Percentiles rank a stretch among this genome's conserved stretches.
Conservation (phyloP, 306 rosid genomes). For the Prunus armeniaca region DNA sequence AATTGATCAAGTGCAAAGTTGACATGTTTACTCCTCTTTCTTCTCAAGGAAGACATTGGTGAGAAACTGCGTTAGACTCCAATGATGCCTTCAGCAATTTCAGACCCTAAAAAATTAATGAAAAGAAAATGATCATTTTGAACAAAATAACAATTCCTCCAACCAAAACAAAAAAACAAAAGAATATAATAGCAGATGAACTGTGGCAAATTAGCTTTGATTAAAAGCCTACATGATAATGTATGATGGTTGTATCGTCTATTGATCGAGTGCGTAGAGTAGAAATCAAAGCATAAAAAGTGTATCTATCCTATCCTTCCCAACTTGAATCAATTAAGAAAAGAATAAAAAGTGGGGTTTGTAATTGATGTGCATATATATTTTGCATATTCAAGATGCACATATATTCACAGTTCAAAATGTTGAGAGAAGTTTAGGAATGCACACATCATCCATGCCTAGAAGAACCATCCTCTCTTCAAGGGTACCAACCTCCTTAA, state of each 20-base stretch:
- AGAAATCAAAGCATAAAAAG: not conserved
- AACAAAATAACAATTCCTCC: not conserved
- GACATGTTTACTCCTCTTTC: not conserved
- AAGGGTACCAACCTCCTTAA: slow-evolving; percentile 19
- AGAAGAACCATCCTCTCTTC: slow-evolving; percentile 26
- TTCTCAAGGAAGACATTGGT: slow-evolving; percentile 21
- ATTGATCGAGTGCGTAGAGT: not conserved
- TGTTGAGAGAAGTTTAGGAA: not conserved
- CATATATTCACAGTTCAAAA: not conserved
- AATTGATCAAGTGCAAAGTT: not conserved
- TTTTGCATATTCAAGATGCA: not conserved
- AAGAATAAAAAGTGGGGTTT: not conserved
- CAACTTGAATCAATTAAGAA: not conserved
- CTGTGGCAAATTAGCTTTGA: not conserved
- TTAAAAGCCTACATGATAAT: not conserved
- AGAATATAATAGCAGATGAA: not conserved
- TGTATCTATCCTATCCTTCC: not conserved
- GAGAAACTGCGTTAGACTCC: slow-evolving; percentile 15
- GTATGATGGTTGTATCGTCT: not conserved
- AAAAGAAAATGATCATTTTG: not conserved
- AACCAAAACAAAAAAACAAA: not conserved
- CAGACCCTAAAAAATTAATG: slow-evolving; percentile 13
- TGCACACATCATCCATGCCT: slow-evolving; percentile 24
- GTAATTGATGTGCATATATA: too few relatives aligned
- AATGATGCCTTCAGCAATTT: slow-evolving; percentile 26